A percentile compares a stretch with the other conserved stretches of the same genome.
Conservation (phyloP, 768 basidiomycete genomes). For the Serpula lacrymans region DNA sequence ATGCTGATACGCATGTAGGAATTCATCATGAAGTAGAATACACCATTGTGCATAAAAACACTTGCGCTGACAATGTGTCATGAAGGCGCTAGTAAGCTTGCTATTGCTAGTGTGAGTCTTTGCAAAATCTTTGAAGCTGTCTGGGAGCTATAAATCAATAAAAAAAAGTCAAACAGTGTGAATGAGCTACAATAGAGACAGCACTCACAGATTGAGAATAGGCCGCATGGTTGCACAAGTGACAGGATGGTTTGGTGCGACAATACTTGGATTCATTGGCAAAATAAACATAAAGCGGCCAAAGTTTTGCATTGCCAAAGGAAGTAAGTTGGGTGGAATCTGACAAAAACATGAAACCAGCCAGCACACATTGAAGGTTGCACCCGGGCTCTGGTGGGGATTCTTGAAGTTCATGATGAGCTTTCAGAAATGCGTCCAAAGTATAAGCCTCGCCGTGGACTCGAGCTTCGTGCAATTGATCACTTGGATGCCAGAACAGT, state of each 20-base stretch:
- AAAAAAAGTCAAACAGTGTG: background rate
- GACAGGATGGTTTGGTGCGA: slow-evolving; percentile 9
- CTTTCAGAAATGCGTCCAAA: slow-evolving; percentile 7
- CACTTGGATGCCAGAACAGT: slow-evolving; percentile 8
- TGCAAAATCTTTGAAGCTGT: slow-evolving; percentile 1
- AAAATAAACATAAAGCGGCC: slow-evolving; percentile 22
- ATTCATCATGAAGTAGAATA: slow-evolving; percentile 19
- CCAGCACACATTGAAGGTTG: slow-evolving; percentile 13
- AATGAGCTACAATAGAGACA: background rate
- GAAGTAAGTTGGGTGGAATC: slow-evolving; percentile 26
- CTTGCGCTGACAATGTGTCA: slow-evolving; percentile 18
- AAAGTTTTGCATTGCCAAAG: slow-evolving; percentile 25
- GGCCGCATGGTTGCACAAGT: slow-evolving; percentile 5
- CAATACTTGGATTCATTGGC: slow-evolving; percentile 21
- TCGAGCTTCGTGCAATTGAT: background rate
- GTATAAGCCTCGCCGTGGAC: slow-evolving; percentile 16
- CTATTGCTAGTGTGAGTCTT: slow-evolving; percentile 7
- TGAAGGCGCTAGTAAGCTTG: background rate
- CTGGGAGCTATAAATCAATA: slow-evolving; percentile 9
- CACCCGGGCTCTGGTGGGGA: slow-evolving; percentile 14
- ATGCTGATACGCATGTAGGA: slow-evolving; percentile 25
- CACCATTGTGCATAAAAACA: slow-evolving; percentile 30
- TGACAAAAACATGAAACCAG: slow-evolving; percentile 25
- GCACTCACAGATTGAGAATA: slow-evolving; percentile 9
- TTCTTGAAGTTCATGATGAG: slow-evolving; percentile 9